Base-by-base conservation (phyloP, 1,284 basidiomycete species). In the Vanrija sp. region DNA sequence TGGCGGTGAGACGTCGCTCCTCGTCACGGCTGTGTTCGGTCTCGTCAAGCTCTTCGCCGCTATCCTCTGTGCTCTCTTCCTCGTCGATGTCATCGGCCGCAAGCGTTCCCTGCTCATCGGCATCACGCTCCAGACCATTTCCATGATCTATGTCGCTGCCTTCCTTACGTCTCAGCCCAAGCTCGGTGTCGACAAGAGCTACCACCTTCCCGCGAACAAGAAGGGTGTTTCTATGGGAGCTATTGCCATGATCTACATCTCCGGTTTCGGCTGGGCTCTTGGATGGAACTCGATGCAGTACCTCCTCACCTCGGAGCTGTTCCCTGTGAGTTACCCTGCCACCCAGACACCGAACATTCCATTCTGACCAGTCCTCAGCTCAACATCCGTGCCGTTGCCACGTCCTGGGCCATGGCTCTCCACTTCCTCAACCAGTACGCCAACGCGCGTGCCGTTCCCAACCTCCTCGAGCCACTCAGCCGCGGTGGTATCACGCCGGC, bases 41-140 rank as follows among this genome's bases (percentile, higher is more conserved):
- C 26, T 55, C n/a, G 54, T 55, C 44, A 55, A 55, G 54, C 54
- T 55, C 39, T 26, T 12, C 2, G 54, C 54, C 7, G 54, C 54
- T 12, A 23, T 55, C n/a, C 28, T 51, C 29, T 55, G 54, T 28
- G 54, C 54, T 3, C 54, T 55, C 39, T 55, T 55, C 49, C 54
- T 55, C 49, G 54, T 55, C 49, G 54, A 55, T 26, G 54, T 55
- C 29, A 55, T 55, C 28, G 54, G 54, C 2, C 54, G 54, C 54
- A 55, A 55, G 44, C 54, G 54, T 44, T 51, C 54, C 9, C 49
- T 55, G 10, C 54, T 55, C 23, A 16, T 50, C 21, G 54, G 54
- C 7, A 55, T 55, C n/a, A 26, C 39, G 5, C 54, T 55, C 18
- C 54, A 55, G 49, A 50, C 38, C n/a, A 28, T 55, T 21, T 21